Percentiles rank a stretch among this genome's conserved stretches.
Conservation (phyloP, 2,329 filamentous ascomycete species). For the Neonectria faginata region DNA sequence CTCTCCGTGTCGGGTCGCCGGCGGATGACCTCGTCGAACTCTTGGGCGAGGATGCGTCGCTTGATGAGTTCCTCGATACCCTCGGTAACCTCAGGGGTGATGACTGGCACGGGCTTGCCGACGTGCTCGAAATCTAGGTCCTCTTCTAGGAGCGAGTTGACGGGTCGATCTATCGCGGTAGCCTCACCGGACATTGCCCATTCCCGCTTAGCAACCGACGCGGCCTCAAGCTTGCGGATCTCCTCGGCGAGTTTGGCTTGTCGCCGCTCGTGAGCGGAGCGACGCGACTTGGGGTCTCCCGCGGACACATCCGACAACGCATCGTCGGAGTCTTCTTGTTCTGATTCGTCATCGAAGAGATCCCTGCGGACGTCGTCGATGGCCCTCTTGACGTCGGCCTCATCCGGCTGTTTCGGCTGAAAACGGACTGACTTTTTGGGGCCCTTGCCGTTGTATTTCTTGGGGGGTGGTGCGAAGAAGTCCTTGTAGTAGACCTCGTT, state of each 20-base stretch:
- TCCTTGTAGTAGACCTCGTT: conserved; percentile 92
- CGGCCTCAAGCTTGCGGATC: conserved; percentile 90
- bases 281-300: conserved; percentile 76
- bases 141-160: conserved; percentile 93
- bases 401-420: conserved; percentile 61
- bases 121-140: conserved; percentile 96
- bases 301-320: conserved; percentile 74
- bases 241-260: conserved; percentile 89
- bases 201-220: conserved; percentile 87
- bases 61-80: conserved; percentile 95
- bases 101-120: conserved; percentile 93
- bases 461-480: conserved; percentile 89
- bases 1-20: conserved; percentile 81
- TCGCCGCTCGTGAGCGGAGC: conserved; percentile 86
- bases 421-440: conserved; percentile 55
- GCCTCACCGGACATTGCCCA: conserved; percentile 95
- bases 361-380: conserved; percentile 91
- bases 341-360: conserved; percentile 84
- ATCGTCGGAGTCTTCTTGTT: conserved; percentile 72
- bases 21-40: conserved; percentile 92
- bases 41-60: conserved; percentile 85
- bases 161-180: conserved; percentile 80
- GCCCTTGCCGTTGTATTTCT: conserved; percentile 70
- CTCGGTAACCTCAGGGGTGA: conserved; percentile 91
- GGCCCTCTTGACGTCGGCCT: conserved; percentile 80